Conservation (phyloP, 371 early-diverging fungal genomes). For the Amoeboaphelidium protococcarum region DNA sequence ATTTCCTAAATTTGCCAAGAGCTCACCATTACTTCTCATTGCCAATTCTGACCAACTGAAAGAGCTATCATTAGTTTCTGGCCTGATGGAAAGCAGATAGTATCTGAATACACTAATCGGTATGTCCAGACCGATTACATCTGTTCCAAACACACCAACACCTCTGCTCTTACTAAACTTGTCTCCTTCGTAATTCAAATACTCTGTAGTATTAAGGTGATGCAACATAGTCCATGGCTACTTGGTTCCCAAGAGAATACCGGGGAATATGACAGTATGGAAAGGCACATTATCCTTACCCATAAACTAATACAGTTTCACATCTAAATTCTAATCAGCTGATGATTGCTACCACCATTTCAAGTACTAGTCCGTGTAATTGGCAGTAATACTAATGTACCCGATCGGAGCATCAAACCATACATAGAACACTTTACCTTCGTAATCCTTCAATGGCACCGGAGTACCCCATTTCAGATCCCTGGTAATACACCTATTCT, state of each 20-base stretch:
- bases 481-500: constrained; percentile 93
- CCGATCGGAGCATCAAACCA: constrained; percentile 99
- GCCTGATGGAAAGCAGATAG: constrained; percentile 83
- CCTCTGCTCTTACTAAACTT: constrained; percentile 97
- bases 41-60: constrained; percentile 91
- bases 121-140: constrained; percentile 73
- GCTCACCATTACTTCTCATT: constrained; percentile 75
- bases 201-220: constrained; percentile 87
- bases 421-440: constrained; percentile 97
- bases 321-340: too few species aligned
- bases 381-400: constrained; percentile 41
- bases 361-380: constrained; percentile 74
- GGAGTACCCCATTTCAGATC: constrained; percentile 99
- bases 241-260: constrained; percentile 56
- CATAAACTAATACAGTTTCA: constrained; percentile 97
- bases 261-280: constrained; percentile 98
- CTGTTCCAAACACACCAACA: constrained; percentile 97
- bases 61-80: constrained; percentile 87
- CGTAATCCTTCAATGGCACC: constrained; percentile 70
- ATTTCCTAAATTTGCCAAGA: constrained; percentile 95
- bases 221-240: constrained; percentile 76
- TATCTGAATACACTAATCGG: constrained; percentile 94
- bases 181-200: constrained; percentile 89
- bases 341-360: constrained; percentile 96
- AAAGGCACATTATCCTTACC: constrained; percentile 99